Evolutionary conservation across 1,284 basidiomycete species (phyloP), one percentile per base, ranked within the genome.

Genomic region (Amylostereum chailletii): DNA sequence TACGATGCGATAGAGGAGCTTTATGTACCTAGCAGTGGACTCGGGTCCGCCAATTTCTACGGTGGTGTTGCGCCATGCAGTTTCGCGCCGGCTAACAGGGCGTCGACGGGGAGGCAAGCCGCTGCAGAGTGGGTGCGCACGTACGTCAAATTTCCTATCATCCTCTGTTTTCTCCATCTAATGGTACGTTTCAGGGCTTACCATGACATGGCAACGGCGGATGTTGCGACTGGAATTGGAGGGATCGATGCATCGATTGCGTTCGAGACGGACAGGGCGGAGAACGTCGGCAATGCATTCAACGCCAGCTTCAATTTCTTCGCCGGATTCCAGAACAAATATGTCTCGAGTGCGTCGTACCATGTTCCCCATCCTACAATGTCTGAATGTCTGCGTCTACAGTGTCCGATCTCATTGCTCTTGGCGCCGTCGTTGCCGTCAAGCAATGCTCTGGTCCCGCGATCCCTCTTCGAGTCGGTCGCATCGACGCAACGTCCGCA

Each of bases 351-450:
- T 55, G 9, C 6, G 42, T 49, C n/a, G 11, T 3, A 29, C 19
- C 11, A 19, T 3, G 19, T 37, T 11, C 26, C 30, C 8, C 26
- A 29, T 10, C 43, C 49, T 9, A 50, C 41, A 40, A 40, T 27
- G 30, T 38, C 19, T 34, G 2, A 3, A 27, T 27, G n/a, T 40
- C 39, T 40, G 39, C 39, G n/a, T 11, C 39, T 39, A 30, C 19
- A 62, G 59, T 61, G 52, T 60, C 61, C 3, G 62, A 64, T 34
- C 38, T 57, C 45, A 52, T 64, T 43, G 62, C 60, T 10, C 50
- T 63, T 10, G 57, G 52, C n/a, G 51, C 58, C 9, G 47, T 57
- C 7, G 53, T 54, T 26, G 57, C 61, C 5, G 42, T 61, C 5
- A 56, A 57, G 26, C 42, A 51, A 26, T 64, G 62, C 48, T 53